These are phyloP conservation scores for Chrysanthemum lavandulifolium DNA, from an alignment of 129 eudicot genomes.

Conservation along the genomic window DNA sequence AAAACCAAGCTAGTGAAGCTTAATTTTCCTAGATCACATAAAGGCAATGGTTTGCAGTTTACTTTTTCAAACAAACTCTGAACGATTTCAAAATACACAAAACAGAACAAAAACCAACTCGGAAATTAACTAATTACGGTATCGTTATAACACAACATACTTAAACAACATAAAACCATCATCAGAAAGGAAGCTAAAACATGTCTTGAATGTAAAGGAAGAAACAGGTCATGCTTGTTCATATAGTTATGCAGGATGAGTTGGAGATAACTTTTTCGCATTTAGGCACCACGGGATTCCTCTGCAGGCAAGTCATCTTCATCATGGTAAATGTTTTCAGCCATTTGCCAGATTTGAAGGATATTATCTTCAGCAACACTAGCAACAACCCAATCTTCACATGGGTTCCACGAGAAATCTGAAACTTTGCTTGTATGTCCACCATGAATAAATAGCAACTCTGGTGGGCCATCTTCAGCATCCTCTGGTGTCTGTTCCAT, in stretches of 20 bases:
- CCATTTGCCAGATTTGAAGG: constrained; percentile 98
- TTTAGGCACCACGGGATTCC: constrained; percentile 41
- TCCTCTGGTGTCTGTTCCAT: constrained; percentile 84
- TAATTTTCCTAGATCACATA: no score
- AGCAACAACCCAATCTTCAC: constrained; percentile 90
- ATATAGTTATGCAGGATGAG: constrained; percentile 18
- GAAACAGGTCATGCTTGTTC: constrained; percentile 9
- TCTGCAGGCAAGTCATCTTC: constrained; percentile 82
- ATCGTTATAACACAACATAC: constrained; percentile 26
- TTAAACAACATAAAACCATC: constrained; percentile 15
- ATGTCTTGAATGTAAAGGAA: not conserved
- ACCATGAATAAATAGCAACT: constrained; percentile 86
- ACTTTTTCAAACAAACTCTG: no score
- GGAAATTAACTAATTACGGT: constrained; percentile 12
- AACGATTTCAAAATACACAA: no score
- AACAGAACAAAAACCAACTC: not conserved
- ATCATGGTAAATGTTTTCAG: constrained; percentile 89
- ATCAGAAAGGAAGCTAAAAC: not conserved
- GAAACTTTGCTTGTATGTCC: constrained; percentile 92
- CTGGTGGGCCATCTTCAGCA: constrained; percentile 97
- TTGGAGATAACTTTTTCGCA: constrained; percentile 6
- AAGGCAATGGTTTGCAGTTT: no score
- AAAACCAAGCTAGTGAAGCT: no score
- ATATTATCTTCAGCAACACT: constrained; percentile 96
- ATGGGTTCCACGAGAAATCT: constrained; percentile 96